A percentile compares a stretch with the other conserved stretches of the same genome.
phyloP scores from a whole-genome alignment of 805 yeast species.

The Lipomyces oligophaga region DNA sequence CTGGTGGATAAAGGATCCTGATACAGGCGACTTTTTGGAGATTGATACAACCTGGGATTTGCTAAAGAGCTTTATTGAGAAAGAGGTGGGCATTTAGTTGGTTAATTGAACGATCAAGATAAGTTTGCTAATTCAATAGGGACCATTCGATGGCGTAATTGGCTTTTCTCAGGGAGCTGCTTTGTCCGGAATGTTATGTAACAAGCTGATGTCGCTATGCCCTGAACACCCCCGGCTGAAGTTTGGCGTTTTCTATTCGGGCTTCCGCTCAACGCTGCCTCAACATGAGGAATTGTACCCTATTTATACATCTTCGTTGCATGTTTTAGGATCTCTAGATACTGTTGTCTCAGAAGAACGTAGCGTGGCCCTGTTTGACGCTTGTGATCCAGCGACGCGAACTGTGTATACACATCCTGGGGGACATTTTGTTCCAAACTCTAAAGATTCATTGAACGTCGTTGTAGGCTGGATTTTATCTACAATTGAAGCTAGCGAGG shows the following conservation, averaged over 20 bases:
- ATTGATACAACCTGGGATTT: slow-evolving; percentile 47
- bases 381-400: slow-evolving; percentile 46
- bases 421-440: slow-evolving; percentile 94
- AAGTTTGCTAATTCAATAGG: slow-evolving; percentile 37
- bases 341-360: slow-evolving; percentile 77
- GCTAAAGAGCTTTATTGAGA: slow-evolving; percentile 51
- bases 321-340: slow-evolving; percentile 81
- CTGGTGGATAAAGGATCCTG: slow-evolving; percentile 39
- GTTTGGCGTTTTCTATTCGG: slow-evolving; percentile 74
- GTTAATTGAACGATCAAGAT: neutral
- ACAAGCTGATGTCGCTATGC: slow-evolving; percentile 53
- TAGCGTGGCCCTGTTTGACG: slow-evolving; percentile 55
- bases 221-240: slow-evolving; percentile 54
- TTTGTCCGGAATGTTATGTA: slow-evolving; percentile 65
- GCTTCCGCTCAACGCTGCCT: slow-evolving; percentile 40
- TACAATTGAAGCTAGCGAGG: slow-evolving; percentile 7
- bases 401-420: slow-evolving; percentile 78
- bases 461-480: slow-evolving; percentile 35
- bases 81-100: slow-evolving; percentile 44
- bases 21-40: slow-evolving; percentile 36
- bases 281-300: slow-evolving; percentile 35
- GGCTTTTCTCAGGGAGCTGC: slow-evolving; percentile 98
- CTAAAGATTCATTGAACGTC: slow-evolving; percentile 49
- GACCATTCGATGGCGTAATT: slow-evolving; percentile 82
- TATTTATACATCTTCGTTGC: slow-evolving; percentile 50